Conservation (phyloP, 768 basidiomycete genomes). For the Lepiota venenata region DNA sequence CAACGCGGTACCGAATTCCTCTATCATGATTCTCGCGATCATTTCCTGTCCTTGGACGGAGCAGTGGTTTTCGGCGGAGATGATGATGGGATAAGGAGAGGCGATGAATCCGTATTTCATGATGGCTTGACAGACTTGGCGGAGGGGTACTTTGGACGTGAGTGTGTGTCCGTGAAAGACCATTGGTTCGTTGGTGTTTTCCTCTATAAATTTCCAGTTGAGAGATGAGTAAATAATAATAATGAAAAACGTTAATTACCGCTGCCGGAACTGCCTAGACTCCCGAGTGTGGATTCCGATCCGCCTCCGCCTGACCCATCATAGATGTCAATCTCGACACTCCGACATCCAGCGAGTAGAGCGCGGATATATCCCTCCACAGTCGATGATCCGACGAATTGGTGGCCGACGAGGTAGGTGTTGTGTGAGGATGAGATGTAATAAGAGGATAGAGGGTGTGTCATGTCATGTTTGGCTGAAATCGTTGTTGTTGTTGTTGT, state of each 20-base stretch:
- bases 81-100: slow-evolving; percentile 93
- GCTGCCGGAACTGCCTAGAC: not conserved
- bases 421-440: slow-evolving; percentile 93
- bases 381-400: slow-evolving; percentile 82
- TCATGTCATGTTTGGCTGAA: slow-evolving; percentile 72
- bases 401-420: slow-evolving; percentile 84
- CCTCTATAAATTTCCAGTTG: slow-evolving; percentile 19
- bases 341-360: slow-evolving; percentile 81
- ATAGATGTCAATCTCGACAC: slow-evolving; percentile 58
- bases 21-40: slow-evolving; percentile 43
- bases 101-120: slow-evolving; percentile 91
- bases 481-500: not conserved
- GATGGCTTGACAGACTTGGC: slow-evolving; percentile 84
- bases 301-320: slow-evolving; percentile 31
- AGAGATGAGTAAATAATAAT: too few species aligned
- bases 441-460: slow-evolving; percentile 82
- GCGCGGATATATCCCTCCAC: slow-evolving; percentile 91
- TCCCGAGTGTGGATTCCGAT: not conserved
- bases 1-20: slow-evolving; percentile 44
- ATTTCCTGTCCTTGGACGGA: slow-evolving; percentile 51
- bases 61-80: slow-evolving; percentile 97
- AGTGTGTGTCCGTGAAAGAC: slow-evolving; percentile 95
- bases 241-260: slow-evolving; percentile 52
- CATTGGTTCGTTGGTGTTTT: slow-evolving; percentile 81
- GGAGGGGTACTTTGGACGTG: slow-evolving; percentile 79